Base-by-base conservation (phyloP, 2,329 filamentous ascomycete species). In the Aspergillus jensenii region DNA sequence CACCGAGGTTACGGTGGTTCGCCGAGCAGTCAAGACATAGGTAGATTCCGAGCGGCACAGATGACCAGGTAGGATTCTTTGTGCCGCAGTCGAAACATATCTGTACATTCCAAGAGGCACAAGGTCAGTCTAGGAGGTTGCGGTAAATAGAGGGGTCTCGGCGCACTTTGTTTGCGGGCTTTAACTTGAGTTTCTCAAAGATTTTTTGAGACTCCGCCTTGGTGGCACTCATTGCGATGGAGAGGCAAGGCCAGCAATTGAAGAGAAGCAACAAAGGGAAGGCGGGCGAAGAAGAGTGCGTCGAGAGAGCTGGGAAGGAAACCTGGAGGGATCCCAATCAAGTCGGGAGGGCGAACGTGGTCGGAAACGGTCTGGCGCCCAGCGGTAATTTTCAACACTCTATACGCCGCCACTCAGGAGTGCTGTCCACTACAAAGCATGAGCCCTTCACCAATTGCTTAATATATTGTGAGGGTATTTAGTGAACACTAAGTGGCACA, bases 61-160 rank as follows among this genome's bases (percentile, higher is more conserved):
- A 98, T 7, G 93, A 96, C 95, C 95, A 99, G 59, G 95, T 98
- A 62, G 95, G 95, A 74, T 97, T 97, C 80, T 98, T 98, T 71
- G 92, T 90, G 74, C 90, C 88, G 78, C 95, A 99, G 80, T 99
- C 95, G 79, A 99, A 99, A 84, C 95, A 99, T 81, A 96, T 86
- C 93, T 96, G 69, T 52, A 23, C 23, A 50, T 35, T 52, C 23
- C 21, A 33, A 37, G 11, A 15, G 33, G n/a, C 11, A 35, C 50
- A 41, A 19, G 23, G 45, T 54, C 31, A 51, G 51, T 14, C 23
- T 39, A 21, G 40, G 19, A 50, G 33, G 50, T 55, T 51, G 54
- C 47, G 52, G 55, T 58, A 56, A 55, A 59, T 66, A 59, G 63
- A 68, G 65, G 68, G 69, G 67, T 62, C 61, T 58, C 64, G 64